These are phyloP conservation scores for Styphnolobium japonicum DNA, from an alignment of 306 rosid genomes.

Conservation along the genomic window DNA sequence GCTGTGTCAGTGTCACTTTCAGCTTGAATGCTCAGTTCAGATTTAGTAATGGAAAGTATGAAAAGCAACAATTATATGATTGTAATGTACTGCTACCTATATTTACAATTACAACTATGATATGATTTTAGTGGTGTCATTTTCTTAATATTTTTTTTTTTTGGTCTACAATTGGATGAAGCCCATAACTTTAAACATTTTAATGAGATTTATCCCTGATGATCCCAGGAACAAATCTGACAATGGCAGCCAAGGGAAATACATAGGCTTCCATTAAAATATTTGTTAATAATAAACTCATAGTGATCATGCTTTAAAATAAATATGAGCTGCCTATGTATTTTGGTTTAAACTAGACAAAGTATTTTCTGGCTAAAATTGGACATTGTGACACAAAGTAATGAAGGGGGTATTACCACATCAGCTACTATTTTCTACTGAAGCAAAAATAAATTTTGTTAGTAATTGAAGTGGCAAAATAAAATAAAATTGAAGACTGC, in stretches of 20 bases:
- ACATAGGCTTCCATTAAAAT: too few species aligned
- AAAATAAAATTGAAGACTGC: not conserved
- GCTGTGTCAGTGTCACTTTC: not conserved
- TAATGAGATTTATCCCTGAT: too few species aligned
- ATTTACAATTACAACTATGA: not conserved
- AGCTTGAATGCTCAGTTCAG: not conserved
- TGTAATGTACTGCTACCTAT: not conserved
- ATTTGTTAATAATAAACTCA: too few species aligned
- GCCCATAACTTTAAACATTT: not conserved
- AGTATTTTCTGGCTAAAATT: too few species aligned
- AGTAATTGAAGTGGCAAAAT: not conserved
- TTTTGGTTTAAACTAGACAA: too few species aligned
- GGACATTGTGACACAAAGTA: too few species aligned
- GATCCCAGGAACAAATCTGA: too few species aligned
- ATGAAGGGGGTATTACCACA: too few species aligned
- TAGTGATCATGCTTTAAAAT: too few species aligned
- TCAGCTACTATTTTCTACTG: not conserved
- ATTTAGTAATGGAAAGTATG: not conserved
- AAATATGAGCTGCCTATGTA: too few species aligned
- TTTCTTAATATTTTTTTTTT: not conserved
- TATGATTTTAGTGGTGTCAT: slow-evolving; percentile 2
- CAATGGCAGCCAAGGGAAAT: too few species aligned
- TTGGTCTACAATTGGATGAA: not conserved
- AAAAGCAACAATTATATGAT: not conserved
- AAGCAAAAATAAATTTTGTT: not conserved